Conservation (phyloP, 176 grass and related monocot genomes). For the Pontederia paniculata region DNA sequence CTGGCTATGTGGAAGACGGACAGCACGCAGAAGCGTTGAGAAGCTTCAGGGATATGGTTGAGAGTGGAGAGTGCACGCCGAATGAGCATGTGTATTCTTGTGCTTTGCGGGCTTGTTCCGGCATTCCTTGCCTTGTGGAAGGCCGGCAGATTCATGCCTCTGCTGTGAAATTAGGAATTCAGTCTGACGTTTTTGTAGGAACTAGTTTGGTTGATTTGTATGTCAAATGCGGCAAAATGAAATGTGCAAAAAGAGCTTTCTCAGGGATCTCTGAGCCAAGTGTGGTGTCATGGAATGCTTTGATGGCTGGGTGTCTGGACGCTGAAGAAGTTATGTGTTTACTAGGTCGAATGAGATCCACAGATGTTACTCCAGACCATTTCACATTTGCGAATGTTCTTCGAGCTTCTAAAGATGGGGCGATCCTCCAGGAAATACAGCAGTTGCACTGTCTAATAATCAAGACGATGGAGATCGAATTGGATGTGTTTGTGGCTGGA, state of each 20-base stretch:
- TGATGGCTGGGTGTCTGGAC: slow-evolving; percentile 21
- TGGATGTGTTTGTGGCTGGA: slow-evolving; percentile 19
- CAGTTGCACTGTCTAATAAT: slow-evolving; percentile 21
- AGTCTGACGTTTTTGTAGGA: slow-evolving; percentile 15
- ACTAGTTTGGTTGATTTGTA: slow-evolving; percentile 31
- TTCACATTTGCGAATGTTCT: slow-evolving; percentile 34
- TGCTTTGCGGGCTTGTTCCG: slow-evolving; percentile 19
- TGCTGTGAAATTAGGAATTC: slow-evolving; percentile 17
- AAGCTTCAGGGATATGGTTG: slow-evolving; percentile 24
- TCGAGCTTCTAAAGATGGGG: slow-evolving; percentile 15
- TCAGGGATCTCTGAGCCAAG: slow-evolving; percentile 24
- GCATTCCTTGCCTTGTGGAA: slow-evolving; percentile 3
- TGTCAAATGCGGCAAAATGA: slow-evolving; percentile 18
- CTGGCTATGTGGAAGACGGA: slow-evolving; percentile 12
- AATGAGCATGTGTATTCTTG: slow-evolving; percentile 28
- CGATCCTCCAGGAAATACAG: background rate
- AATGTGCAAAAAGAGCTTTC: slow-evolving; percentile 18
- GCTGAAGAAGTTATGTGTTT: slow-evolving; percentile 16
- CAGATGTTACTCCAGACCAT: slow-evolving; percentile 19
- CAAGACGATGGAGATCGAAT: slow-evolving; percentile 22
- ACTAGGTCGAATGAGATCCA: slow-evolving; percentile 20
- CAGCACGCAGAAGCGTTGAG: slow-evolving; percentile 10
- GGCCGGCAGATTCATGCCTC: slow-evolving; percentile 27
- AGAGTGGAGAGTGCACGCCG: slow-evolving; percentile 3
- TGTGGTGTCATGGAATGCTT: slow-evolving; percentile 35